Percentiles rank a stretch among this genome's conserved stretches.
These are phyloP conservation scores for Pseudogymnoascus sp. DNA, from an alignment of 2,329 filamentous ascomycete genomes.

Conservation along the genomic window DNA sequence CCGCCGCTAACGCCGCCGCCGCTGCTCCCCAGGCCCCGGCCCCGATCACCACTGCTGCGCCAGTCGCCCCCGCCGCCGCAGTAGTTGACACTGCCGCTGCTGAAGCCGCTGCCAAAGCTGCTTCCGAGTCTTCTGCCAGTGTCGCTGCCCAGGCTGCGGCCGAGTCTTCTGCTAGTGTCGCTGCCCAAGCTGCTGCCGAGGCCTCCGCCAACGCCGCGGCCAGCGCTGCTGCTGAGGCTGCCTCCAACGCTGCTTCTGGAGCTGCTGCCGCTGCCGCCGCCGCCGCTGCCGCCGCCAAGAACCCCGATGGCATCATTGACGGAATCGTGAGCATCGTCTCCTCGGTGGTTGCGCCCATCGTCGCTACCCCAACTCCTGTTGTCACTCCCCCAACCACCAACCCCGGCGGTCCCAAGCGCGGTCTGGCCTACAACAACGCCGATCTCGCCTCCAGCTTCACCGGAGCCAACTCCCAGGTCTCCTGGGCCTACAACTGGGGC, in stretches of 20 bases:
- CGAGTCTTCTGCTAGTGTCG: not conserved
- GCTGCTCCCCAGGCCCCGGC: not conserved
- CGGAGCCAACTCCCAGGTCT: slow-evolving; percentile 35
- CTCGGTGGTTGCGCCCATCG: not conserved
- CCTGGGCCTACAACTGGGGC: slow-evolving; percentile 65
- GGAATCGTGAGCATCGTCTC: not conserved
- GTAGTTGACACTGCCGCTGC: slow-evolving; percentile 7
- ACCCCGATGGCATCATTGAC: not conserved
- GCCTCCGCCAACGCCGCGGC: not conserved
- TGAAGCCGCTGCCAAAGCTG: not conserved
- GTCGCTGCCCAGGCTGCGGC: slow-evolving; percentile 3
- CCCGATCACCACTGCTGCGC: slow-evolving; percentile 11
- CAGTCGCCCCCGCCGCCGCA: not conserved
- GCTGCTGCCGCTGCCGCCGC: slow-evolving; percentile 7
- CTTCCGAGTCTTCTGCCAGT: not conserved
- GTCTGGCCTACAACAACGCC: slow-evolving; percentile 58
- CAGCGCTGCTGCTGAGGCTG: not conserved
- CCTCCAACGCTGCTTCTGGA: not conserved
- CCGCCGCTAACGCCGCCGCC: not conserved
- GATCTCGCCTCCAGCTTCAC: slow-evolving; percentile 43
- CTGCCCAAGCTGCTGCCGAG: not conserved
- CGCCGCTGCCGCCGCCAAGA: not conserved
- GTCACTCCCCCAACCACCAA: not conserved
- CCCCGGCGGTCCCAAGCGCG: slow-evolving; percentile 46
- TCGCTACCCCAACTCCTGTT: not conserved